Base-by-base conservation (phyloP, 805 yeast genomes). In the Yarrowia sp. region DNA sequence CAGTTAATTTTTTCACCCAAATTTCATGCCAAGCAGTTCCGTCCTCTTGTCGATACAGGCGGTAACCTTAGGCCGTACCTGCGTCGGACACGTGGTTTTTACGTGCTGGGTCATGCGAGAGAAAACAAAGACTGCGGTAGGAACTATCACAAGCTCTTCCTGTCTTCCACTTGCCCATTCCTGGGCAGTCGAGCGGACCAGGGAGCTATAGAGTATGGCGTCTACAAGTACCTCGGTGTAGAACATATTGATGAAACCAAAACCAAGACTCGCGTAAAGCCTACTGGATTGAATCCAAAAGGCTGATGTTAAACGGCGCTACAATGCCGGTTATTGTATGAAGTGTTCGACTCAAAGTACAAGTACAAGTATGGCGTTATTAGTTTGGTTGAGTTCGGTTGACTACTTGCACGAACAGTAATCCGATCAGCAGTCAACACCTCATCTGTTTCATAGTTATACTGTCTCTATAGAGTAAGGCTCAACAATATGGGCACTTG, bases 61-160 rank as follows among this genome's bases (percentile, higher is more conserved):
- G 67, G 50, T 40, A 40, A 55, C 44, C 49, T 53, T 55, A 55
- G 46, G 33, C 34, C n/a, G 66, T 47, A 43, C 49, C 42, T 40
- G 52, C 52, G 43, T 53, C 67, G 46, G 68, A 39, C 53, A 42
- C 68, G 39, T 38, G 49, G 36, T 33, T 43, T 24, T 36, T 33
- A 49, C 40, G 44, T 64, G 56, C 52, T 12, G 34, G 24, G 20
- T 52, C 38, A 63, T 33, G 47, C 46, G 19, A 13, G 20, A 44
- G 49, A 34, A 24, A 30, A 56, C 47, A 47, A 56, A 24, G 43
- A 33, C 58, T 8, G 1, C 7, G 40, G 7, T n/a, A 13, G 15
- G 1, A 3, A 14, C 14, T 13, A 12, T 36, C 42, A n/a, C 17
- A 9, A 8, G 17, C 24, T 34, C 42, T 17, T 33, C 15, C 2